phyloP scores from a whole-genome alignment of 495 filamentous ascomycete genomes.

The Aspergillus leporis region DNA sequence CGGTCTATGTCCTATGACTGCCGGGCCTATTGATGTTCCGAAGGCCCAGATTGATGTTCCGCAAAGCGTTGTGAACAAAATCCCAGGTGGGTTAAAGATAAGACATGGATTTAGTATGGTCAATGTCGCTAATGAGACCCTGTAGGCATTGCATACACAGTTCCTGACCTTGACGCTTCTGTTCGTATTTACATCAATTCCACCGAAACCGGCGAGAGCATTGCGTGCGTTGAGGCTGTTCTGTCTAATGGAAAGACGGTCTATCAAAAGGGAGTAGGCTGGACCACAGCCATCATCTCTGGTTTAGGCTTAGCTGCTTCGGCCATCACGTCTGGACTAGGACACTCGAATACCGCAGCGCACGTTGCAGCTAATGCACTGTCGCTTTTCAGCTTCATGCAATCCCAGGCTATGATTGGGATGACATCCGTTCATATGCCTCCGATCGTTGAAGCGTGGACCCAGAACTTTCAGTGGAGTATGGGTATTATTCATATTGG shows the following conservation, averaged over 20 bases:
- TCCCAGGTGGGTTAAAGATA: slow-evolving; percentile 61
- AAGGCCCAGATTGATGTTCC: slow-evolving; percentile 65
- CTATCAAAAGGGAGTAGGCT: slow-evolving; percentile 83
- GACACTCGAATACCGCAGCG: slow-evolving; percentile 94
- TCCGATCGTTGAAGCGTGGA: slow-evolving; percentile 90
- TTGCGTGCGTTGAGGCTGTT: slow-evolving; percentile 86
- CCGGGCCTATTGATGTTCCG: slow-evolving; percentile 73
- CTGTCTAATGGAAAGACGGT: slow-evolving; percentile 95
- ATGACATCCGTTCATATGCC: slow-evolving; percentile 83
- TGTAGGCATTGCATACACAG: slow-evolving; percentile 73
- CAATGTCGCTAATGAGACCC: slow-evolving; percentile 9
- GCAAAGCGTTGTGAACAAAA: slow-evolving; percentile 53
- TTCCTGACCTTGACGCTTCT: slow-evolving; percentile 87
- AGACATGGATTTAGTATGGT: background rate
- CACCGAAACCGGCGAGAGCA: slow-evolving; percentile 56
- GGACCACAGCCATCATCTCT: slow-evolving; percentile 84
- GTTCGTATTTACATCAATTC: slow-evolving; percentile 77
- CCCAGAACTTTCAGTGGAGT: slow-evolving; percentile 97
- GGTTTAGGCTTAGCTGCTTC: slow-evolving; percentile 81
- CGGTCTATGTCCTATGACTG: slow-evolving; percentile 91
- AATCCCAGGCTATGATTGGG: slow-evolving; percentile 93
- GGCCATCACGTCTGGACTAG: slow-evolving; percentile 77
- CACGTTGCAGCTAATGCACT: slow-evolving; percentile 93
- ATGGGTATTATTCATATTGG: slow-evolving; percentile 92
- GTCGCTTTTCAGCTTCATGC: slow-evolving; percentile 93